Percentiles rank a stretch among this genome's conserved stretches.
Conservation (phyloP, 2,329 filamentous ascomycete genomes). For the Colletotrichum liaoningense region DNA sequence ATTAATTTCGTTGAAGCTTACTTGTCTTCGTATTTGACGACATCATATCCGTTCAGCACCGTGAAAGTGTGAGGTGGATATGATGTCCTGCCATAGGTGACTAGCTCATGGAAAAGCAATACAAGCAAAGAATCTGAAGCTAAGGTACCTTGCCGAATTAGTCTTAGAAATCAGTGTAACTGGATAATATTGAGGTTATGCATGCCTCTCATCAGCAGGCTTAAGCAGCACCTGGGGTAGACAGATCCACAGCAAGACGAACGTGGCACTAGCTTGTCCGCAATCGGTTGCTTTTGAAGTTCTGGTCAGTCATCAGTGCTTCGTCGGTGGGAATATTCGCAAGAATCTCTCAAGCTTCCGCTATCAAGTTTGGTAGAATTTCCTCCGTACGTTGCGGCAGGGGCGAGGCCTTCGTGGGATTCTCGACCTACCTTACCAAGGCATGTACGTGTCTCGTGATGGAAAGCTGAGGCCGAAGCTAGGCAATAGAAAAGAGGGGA, state of each 20-base stretch:
- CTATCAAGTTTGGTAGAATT: neutral
- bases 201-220: neutral
- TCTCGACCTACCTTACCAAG: neutral
- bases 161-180: neutral
- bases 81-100: neutral
- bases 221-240: neutral
- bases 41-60: neutral
- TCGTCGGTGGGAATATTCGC: neutral
- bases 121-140: neutral
- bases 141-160: neutral
- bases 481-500: neutral
- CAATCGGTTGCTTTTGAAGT: neutral
- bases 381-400: neutral
- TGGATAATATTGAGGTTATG: constrained; percentile 7
- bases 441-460: neutral
- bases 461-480: neutral
- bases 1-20: too few relatives aligned
- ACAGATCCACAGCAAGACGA: neutral
- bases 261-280: constrained; percentile 16
- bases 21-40: too few relatives aligned
- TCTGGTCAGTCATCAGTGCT: neutral
- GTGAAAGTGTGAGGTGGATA: neutral
- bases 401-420: neutral
- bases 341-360: neutral
- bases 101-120: neutral